Base-by-base conservation (phyloP, 2,329 filamentous ascomycete genomes). In the Fusarium sp. region DNA sequence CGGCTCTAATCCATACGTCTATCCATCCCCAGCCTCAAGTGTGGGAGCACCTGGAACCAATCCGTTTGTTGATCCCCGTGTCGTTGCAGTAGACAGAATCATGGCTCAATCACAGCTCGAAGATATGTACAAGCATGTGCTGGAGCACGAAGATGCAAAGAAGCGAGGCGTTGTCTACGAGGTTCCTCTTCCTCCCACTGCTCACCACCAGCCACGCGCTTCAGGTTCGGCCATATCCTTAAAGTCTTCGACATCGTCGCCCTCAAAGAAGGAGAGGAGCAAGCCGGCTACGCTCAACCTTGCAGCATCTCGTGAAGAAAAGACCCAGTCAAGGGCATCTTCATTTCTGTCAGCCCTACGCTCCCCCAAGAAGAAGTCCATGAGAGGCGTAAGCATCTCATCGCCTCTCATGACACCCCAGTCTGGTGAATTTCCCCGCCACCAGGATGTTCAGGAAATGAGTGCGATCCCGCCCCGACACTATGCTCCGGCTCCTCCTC, bases 91-190 rank as follows among this genome's bases (percentile, higher is more conserved):
- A 57, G 91, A 97, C 76, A 86, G 84, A 72, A 82, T 84, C 70
- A 88, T 89, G 79, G 88, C 91, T 62, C 88, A 95, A 75, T 82
- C 88, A 64, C 91, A 97, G 73, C 87, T 97, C 75, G 93, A 97
- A 75, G 87, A 91, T 69, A 87, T 98, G 73, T 98, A 97, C 77
- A 92, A 88, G 60, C 90, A 93, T 66, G 93, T 97, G 63, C 90
- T 97, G 88, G 92, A 93, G 74, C 91, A 96, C 68, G 93, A 97
- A 70, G 85, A 84, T 54, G 85, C 85, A 47, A 88, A 88, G 73
- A 79, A 82, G 63, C 80, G 80, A 43, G 86, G 86, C 29, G 71
- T 84, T 37, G 74, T 75, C 15, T 77, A 84, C 39, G 79, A 82
- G 19, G 51, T 73, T 19, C 78, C 80, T 14, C 53, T 78, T 9